Evolutionary conservation across 1,139 yeast species (phyloP).

Genomic region (Protomyces gravidus): DNA sequence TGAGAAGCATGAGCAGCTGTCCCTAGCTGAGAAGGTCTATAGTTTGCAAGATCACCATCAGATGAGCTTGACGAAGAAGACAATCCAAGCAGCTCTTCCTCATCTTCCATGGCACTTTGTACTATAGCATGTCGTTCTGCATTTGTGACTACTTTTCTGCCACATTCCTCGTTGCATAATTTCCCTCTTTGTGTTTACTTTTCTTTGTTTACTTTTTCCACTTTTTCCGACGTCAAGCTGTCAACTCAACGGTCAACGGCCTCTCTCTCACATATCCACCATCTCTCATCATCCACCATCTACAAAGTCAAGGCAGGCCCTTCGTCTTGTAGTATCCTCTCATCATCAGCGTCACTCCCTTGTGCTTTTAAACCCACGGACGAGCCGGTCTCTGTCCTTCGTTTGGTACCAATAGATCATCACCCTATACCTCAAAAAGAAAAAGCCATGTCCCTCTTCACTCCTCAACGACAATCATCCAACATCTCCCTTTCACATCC

Average conservation of each 20-base stretch:
- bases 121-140: neutral
- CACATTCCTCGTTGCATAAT: neutral
- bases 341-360: neutral
- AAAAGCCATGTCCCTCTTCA: conserved; percentile 15
- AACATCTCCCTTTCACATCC: conserved; percentile 1
- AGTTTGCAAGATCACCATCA: neutral
- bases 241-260: neutral
- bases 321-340: neutral
- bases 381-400: neutral
- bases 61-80: neutral
- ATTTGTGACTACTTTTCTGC: neutral
- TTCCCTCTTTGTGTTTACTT: too few species aligned
- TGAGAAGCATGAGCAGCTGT: too few species aligned
- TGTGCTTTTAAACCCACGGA: neutral
- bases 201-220: neutral
- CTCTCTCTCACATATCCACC: too few species aligned
- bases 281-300: neutral
- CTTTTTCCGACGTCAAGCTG: neutral
- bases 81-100: neutral
- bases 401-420: neutral
- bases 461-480: conserved; percentile 13
- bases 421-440: too few species aligned
- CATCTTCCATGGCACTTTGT: neutral
- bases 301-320: neutral
- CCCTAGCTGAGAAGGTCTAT: neutral